Evolutionary conservation across 495 filamentous ascomycete species (phyloP).

Genomic region (Penicillium bovifimosum): DNA sequence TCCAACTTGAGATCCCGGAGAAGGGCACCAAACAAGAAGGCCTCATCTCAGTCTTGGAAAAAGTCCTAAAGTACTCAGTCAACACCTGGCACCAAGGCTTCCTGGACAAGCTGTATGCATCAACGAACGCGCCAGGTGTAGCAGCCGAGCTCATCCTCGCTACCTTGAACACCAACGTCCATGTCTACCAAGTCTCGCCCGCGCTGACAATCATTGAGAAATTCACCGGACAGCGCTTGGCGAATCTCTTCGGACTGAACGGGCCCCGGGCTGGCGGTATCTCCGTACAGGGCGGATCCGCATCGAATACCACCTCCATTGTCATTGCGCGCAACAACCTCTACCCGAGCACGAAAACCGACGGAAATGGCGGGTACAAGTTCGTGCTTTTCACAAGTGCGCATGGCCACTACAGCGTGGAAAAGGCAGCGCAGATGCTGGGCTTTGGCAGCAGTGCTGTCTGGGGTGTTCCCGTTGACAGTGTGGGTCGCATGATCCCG

Average conservation of each 20-base stretch:
- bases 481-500: constrained; percentile 63
- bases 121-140: constrained; percentile 79
- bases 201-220: constrained; percentile 83
- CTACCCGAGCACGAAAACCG: constrained; percentile 65
- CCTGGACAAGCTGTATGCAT: constrained; percentile 85
- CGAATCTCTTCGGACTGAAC: constrained; percentile 68
- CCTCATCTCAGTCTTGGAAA: constrained; percentile 56
- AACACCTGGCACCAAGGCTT: constrained; percentile 98
- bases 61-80: constrained; percentile 73
- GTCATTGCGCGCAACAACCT: constrained; percentile 85
- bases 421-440: constrained; percentile 83
- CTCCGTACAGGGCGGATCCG: constrained; percentile 79
- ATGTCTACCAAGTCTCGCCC: constrained; percentile 87
- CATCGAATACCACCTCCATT: constrained; percentile 81
- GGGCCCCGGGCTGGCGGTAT: constrained; percentile 75
- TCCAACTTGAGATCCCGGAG: constrained; percentile 61
- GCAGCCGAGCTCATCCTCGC: constrained; percentile 77
- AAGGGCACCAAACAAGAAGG: constrained; percentile 66
- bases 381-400: constrained; percentile 85
- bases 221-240: constrained; percentile 61
- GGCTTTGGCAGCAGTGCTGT: constrained; percentile 75
- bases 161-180: constrained; percentile 82
- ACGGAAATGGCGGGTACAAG: constrained; percentile 56
- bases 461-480: constrained; percentile 68
- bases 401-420: constrained; percentile 91